Base-by-base conservation (phyloP, 441 rosid species). In the Populus hybrid region DNA sequence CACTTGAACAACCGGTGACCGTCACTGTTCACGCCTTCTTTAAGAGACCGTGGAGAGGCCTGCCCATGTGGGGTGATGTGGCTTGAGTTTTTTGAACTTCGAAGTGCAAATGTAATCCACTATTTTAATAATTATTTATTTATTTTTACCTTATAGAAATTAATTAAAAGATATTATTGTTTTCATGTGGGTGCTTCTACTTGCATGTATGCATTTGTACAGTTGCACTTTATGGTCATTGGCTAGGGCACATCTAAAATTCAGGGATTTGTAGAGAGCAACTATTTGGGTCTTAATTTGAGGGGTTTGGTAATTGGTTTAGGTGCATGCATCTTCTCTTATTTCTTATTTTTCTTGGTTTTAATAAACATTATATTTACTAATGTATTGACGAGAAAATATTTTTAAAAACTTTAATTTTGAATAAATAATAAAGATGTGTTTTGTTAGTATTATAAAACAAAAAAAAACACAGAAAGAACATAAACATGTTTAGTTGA, bases 11-110 rank as follows among this genome's bases (percentile, higher is more conserved):
- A 59, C 84, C 86, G 84, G 78, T 82, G 76, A 80, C 85, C 85
- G 85, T 82, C 89, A 81, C 80, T 77, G 86, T 68, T 83, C 69
- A 66, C 87, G 87, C 78, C 77, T 30, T 69, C 65, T 67, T 76
- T 74, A 66, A 35, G 72, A 34, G 82, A 67, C 61, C 72, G 6
- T 67, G 66, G 73, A 80, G 23, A 42, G 77, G 83, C 83, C 26
- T 9, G 12, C 0, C 65, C 77, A 83, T 76, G 86, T 84, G 86
- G 85, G 75, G 36, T 84, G 83, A 81, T 30, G 86, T 78, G 88
- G 81, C 79, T 72, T 64, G 2, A 30, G 23, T 50, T 50, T 67
- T 69, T 36, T 67, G 46, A 50, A 16, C 9, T 46, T n/a, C 8
- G 11, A 12, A 36, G 57, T 46, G 57, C 42, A 38, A 38, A 7